These are phyloP conservation scores for Podospora fimiseda DNA, from an alignment of 495 filamentous ascomycete species.

Conservation along the genomic window DNA sequence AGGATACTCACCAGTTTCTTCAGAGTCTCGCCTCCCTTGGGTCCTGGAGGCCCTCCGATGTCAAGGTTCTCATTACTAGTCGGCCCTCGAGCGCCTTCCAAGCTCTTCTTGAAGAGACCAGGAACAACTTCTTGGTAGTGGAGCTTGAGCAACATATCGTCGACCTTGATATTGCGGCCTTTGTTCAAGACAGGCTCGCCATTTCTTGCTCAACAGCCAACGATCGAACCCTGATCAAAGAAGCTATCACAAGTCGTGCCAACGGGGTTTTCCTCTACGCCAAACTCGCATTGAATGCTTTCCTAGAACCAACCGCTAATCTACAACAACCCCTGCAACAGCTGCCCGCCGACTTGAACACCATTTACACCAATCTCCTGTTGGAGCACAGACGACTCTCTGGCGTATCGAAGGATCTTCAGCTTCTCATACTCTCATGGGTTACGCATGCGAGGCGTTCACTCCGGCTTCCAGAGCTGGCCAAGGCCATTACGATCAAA, in stretches of 20 bases:
- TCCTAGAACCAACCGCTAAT: constrained; percentile 25
- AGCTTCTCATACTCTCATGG: constrained; percentile 40
- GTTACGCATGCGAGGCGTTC: constrained; percentile 46
- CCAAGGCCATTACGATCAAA: constrained; percentile 30
- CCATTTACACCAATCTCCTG: constrained; percentile 43
- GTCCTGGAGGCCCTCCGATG: constrained; percentile 26
- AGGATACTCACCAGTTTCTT: constrained; percentile 35
- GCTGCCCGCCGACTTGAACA: constrained; percentile 35
- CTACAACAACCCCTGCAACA: constrained; percentile 7
- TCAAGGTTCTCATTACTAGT: constrained; percentile 43
- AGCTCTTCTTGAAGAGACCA: constrained; percentile 8
- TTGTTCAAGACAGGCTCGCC: constrained; percentile 25
- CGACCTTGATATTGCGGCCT: constrained; percentile 37
- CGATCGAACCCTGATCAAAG: constrained; percentile 9
- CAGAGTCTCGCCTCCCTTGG: constrained; percentile 28
- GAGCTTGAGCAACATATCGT: constrained; percentile 35
- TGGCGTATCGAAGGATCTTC: constrained; percentile 32
- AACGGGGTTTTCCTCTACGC: constrained; percentile 42
- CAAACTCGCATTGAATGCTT: constrained; percentile 40
- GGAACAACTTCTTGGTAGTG: constrained; percentile 19
- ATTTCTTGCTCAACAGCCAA: constrained; percentile 9
- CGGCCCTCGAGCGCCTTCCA: constrained; percentile 34
- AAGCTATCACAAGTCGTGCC: constrained; percentile 20
- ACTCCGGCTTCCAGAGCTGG: constrained; percentile 45
- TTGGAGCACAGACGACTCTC: constrained; percentile 33